phyloP scores from a whole-genome alignment of 176 grass and related monocot species.

The Triticum urartu region DNA sequence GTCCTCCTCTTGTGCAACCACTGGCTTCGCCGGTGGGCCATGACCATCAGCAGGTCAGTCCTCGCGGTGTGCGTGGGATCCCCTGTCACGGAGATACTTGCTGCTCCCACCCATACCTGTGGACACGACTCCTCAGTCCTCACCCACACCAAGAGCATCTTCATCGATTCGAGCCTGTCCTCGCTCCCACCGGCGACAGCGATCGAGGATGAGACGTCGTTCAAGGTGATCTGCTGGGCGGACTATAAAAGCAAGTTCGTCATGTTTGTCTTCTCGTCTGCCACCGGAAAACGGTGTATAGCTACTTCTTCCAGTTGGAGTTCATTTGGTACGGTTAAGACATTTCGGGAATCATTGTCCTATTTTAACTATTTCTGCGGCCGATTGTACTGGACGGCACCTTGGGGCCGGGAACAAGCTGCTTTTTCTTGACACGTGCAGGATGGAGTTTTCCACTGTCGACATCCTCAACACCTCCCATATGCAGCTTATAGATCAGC shows the following conservation, averaged over 20 bases:
- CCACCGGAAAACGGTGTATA: not conserved
- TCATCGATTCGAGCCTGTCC: not conserved
- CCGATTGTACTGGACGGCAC: slow-evolving; percentile 18
- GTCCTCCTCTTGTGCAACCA: not conserved
- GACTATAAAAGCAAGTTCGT: not conserved
- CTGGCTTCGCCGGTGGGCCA: not conserved
- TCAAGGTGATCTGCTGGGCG: slow-evolving; percentile 25
- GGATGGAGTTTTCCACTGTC: slow-evolving; percentile 16
- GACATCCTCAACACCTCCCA: not conserved
- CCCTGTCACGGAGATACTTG: not conserved
- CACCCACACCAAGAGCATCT: not conserved
- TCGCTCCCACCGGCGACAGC: not conserved
- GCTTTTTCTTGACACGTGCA: not conserved
- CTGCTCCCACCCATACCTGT: slow-evolving; percentile 3
- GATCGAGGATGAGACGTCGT: not conserved
- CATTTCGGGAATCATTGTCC: not conserved
- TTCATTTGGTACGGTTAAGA: not conserved
- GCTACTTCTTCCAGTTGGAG: slow-evolving; percentile 5
- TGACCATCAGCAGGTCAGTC: not conserved
- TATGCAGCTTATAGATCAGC: not conserved
- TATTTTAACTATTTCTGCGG: not conserved
- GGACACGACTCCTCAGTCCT: too few relatives aligned
- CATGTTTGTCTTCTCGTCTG: not conserved
- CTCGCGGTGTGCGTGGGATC: slow-evolving; percentile 16
- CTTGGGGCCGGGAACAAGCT: not conserved